A percentile compares a stretch with the other conserved stretches of the same genome.
phyloP scores from a whole-genome alignment of 176 grass and related monocot species.

The Oryza officinalis region DNA sequence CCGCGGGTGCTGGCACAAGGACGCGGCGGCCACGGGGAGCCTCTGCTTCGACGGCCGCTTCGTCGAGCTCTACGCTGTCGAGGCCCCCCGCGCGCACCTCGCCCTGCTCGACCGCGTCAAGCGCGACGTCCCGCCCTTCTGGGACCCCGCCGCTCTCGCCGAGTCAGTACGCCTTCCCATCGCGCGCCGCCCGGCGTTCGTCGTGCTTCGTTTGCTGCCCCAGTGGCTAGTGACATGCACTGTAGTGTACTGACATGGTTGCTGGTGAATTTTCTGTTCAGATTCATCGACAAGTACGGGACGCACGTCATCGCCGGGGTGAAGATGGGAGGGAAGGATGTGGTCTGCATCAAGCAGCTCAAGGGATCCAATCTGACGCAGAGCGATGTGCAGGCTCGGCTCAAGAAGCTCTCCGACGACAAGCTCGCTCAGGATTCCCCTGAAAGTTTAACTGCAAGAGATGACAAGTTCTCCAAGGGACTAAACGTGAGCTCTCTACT shows the following conservation, averaged over 20 bases:
- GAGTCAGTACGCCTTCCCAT: constrained; percentile 32
- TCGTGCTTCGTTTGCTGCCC: background rate
- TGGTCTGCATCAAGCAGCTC: constrained; percentile 79
- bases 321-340: constrained; percentile 83
- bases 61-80: constrained; percentile 69
- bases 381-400: constrained; percentile 60
- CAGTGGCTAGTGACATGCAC: too few species aligned
- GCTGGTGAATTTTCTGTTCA: background rate
- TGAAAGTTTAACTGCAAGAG: background rate
- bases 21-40: constrained; percentile 56
- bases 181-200: background rate
- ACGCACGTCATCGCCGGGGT: constrained; percentile 77
- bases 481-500: constrained; percentile 37
- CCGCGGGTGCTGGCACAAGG: constrained; percentile 72
- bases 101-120: constrained; percentile 42
- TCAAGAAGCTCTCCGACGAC: constrained; percentile 65
- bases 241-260: background rate
- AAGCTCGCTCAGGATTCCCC: constrained; percentile 41
- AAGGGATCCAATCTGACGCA: constrained; percentile 60
- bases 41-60: constrained; percentile 81
- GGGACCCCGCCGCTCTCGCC: constrained; percentile 74
- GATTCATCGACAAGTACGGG: constrained; percentile 86
- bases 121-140: constrained; percentile 55
- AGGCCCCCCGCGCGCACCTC: constrained; percentile 57
- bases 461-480: constrained; percentile 18